Percentiles rank a stretch among this genome's conserved stretches.
Conservation (phyloP, 768 basidiomycete species). For the Hortiboletus campestris region DNA sequence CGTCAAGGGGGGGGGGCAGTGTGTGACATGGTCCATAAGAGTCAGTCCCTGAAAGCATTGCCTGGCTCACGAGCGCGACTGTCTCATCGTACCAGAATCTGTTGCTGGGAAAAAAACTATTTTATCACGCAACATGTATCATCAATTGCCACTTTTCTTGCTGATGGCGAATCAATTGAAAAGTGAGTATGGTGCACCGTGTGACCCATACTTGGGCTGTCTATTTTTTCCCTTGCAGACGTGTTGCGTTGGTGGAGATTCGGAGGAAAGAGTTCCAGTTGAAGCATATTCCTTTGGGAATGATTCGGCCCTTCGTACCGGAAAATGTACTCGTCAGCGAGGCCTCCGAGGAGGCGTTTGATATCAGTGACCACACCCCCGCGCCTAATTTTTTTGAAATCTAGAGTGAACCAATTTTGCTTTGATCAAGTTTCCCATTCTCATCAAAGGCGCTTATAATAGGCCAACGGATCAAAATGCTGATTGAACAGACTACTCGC, state of each 20-base stretch:
- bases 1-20: conserved; percentile 38
- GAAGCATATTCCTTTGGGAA: conserved; percentile 81
- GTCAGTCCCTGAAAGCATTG: conserved; percentile 87
- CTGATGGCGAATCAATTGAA: conserved; percentile 86
- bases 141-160: conserved; percentile 88
- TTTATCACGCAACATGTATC: conserved; percentile 93
- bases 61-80: conserved; percentile 99
- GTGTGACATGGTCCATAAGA: conserved; percentile 93
- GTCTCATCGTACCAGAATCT: conserved; percentile 82
- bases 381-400: conserved; percentile 75
- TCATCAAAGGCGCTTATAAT: neutral
- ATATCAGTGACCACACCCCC: conserved; percentile 75
- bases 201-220: neutral
- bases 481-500: conserved; percentile 75
- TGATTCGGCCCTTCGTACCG: conserved; percentile 90
- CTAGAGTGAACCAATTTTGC: conserved; percentile 44
- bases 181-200: conserved; percentile 52
- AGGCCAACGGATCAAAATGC: conserved; percentile 59
- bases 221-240: conserved; percentile 45
- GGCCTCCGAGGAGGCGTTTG: conserved; percentile 72
- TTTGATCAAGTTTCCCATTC: neutral
- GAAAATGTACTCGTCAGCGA: conserved; percentile 73
- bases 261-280: conserved; percentile 85
- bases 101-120: conserved; percentile 88
- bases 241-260: conserved; percentile 86